phyloP scores from a whole-genome alignment of 805 yeast genomes.

The Sungouiozyma intestinalis region DNA sequence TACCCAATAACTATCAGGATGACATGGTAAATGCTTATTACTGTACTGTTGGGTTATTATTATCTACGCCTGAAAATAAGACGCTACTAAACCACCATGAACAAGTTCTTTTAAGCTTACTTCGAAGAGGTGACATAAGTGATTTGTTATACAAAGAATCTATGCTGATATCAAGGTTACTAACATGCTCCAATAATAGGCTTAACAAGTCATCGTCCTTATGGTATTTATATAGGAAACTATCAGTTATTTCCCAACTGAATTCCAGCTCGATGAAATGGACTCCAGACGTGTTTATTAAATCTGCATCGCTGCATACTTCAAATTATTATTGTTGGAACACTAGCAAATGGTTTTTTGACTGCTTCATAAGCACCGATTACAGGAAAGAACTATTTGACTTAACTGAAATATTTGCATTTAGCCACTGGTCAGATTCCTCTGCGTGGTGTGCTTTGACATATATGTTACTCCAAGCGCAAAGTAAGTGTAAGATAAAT shows the following conservation, averaged over 20 bases:
- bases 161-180: constrained; percentile 12
- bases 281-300: constrained; percentile 6
- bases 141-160: constrained; percentile 13
- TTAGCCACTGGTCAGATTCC: constrained; percentile 21
- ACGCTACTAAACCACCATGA: constrained; percentile 26
- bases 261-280: neutral
- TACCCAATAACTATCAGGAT: neutral
- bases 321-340: constrained; percentile 35
- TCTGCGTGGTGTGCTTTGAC: constrained; percentile 29
- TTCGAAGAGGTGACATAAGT: constrained; percentile 1
- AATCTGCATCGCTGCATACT: constrained; percentile 26
- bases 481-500: constrained; percentile 2
- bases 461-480: constrained; percentile 13
- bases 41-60: constrained; percentile 27
- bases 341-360: constrained; percentile 27
- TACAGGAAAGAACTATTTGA: constrained; percentile 7
- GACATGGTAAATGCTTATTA: constrained; percentile 7
- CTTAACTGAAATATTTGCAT: constrained; percentile 19
- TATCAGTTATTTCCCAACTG: constrained; percentile 10
- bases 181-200: constrained; percentile 27
- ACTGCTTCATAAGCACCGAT: constrained; percentile 8
- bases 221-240: constrained; percentile 28
- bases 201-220: constrained; percentile 32
- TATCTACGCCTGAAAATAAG: constrained; percentile 31
- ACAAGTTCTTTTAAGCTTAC: constrained; percentile 11